Evolutionary conservation across 208 protist species (phyloP).

Genomic region (Leishmania mexicana): DNA sequence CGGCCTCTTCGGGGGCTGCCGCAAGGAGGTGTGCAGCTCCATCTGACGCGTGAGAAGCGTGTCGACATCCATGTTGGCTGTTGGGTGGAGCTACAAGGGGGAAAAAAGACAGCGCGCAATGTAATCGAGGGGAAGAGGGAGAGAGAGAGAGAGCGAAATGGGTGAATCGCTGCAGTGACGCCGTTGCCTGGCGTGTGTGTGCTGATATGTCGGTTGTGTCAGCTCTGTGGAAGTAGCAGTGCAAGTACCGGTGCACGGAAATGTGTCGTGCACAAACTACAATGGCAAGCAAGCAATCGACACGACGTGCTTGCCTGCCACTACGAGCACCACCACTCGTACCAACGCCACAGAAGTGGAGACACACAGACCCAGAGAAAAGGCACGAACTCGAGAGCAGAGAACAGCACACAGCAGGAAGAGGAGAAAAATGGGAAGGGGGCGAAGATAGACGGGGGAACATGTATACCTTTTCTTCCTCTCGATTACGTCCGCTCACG

Average conservation of each 20-base stretch:
- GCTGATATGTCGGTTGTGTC: not conserved
- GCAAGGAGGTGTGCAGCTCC: constrained; percentile 85
- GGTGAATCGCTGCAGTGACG: not conserved
- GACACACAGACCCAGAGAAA: not conserved
- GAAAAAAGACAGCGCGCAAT: not conserved
- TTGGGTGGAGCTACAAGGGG: not conserved
- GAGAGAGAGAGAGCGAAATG: not conserved
- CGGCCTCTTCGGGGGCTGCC: constrained; percentile 65
- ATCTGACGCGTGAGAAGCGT: constrained; percentile 86
- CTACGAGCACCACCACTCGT: too few species aligned
- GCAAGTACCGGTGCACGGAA: not conserved
- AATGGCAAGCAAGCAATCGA: not conserved
- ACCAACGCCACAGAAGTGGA: not conserved
- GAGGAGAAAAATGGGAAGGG: not conserved
- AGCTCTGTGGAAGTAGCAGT: not conserved
- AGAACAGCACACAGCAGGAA: not conserved
- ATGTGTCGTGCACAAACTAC: not conserved
- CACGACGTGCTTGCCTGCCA: not conserved
- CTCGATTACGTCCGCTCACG: not conserved
- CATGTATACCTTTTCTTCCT: not conserved
- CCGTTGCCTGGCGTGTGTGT: not conserved
- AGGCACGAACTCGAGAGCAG: not conserved
- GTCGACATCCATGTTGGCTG: constrained; percentile 55
- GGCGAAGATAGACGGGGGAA: not conserved
- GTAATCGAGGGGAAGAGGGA: not conserved